Evolutionary conservation across 1,284 basidiomycete species (phyloP), one percentile per base, ranked within the genome.

Genomic region (Schizopora paradoxa): DNA sequence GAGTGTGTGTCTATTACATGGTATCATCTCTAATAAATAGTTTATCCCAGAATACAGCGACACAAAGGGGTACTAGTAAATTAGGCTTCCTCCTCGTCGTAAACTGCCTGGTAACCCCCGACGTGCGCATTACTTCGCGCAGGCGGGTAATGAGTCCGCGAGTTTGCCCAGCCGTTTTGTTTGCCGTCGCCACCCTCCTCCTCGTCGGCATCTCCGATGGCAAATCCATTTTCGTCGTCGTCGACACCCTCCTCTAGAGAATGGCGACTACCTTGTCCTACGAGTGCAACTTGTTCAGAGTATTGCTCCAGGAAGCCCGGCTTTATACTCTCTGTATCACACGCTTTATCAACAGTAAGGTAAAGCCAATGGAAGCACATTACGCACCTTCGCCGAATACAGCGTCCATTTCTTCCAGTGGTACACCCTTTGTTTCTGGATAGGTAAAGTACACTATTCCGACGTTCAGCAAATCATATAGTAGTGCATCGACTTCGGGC

Each of bases 341-440:
- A 11, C 33, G 10, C n/a, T 16, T 18, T 32, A 33, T 23, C 28
- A 18, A 36, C 23, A 5, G 22, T 41, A 38, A 45, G 13, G 21
- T 13, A 18, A 38, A 28, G 8, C 8, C n/a, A 19, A 29, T 8
- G 16, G 26, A 7, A 5, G 11, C 36, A 22, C 21, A 31, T n/a
- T 22, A 22, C 55, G 47, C 53, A 81, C 84, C 85, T 79, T 89
- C 85, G 26, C 86, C 86, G 56, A 88, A 89, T 4, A 89, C 82
- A 33, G 76, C 76, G 55, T 87, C 86, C 86, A 89, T 89, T 60
- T 88, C 86, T 66, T 89, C 86, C 35, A 88, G 62, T 4, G 85
- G 82, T 14, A 89, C 76, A 1, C 85, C 84, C 65, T 75, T 88
- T 6, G 86, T 89, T 62, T 89, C 86, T 1, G 86, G 86, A 57